These are phyloP conservation scores for Gremmenia infestans DNA, from an alignment of 2,329 filamentous ascomycete genomes.

Conservation along the genomic window DNA sequence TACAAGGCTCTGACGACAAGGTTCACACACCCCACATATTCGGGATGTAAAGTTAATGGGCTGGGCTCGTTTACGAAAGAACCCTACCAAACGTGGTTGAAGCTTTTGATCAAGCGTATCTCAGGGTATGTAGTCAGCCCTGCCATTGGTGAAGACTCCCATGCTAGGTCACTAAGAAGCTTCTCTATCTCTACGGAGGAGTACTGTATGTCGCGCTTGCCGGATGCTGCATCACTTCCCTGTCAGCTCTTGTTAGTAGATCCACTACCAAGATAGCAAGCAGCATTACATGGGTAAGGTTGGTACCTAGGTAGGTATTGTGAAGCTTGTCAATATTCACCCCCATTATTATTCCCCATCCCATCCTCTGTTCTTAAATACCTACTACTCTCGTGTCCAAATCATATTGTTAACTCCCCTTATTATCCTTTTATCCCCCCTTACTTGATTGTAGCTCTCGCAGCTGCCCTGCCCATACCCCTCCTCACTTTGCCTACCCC, in stretches of 20 bases:
- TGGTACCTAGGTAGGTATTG: too few species aligned
- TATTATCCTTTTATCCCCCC: background rate
- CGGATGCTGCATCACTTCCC: background rate
- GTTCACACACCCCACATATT: too few species aligned
- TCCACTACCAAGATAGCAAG: background rate
- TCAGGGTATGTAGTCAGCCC: background rate
- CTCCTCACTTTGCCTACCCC: background rate
- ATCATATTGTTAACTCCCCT: background rate
- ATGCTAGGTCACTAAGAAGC: conserved; percentile 1
- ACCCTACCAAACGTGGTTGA: background rate
- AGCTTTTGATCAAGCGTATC: background rate
- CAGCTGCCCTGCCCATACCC: background rate
- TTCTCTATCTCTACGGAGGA: background rate
- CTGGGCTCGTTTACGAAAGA: too few species aligned
- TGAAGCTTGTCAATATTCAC: too few species aligned
- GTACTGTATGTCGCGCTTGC: background rate
- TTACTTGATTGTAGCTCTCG: background rate
- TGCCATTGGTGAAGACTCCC: background rate
- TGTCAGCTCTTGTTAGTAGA: background rate
- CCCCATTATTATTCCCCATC: too few species aligned
- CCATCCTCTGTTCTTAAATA: background rate
- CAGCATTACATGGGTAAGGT: background rate
- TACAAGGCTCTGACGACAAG: too few species aligned
- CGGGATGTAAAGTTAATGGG: too few species aligned
- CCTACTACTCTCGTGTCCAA: background rate